Evolutionary conservation across 208 protist genomes (phyloP), one percentile per base, ranked within the genome.

Genomic region (Acanthamoeba royreba): DNA sequence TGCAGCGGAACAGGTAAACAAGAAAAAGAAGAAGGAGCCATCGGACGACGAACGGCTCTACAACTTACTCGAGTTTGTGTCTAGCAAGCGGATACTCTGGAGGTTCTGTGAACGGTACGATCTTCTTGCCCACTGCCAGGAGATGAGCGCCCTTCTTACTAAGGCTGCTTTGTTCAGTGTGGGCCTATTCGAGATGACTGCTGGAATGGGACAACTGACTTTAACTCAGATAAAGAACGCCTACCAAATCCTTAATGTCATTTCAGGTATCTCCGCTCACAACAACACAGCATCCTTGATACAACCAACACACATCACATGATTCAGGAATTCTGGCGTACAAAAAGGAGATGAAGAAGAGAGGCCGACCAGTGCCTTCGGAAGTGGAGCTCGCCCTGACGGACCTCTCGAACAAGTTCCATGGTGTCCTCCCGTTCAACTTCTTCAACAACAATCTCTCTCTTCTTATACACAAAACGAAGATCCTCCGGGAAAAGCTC

Each of bases 361-460:
- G 49, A 55, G 13, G 19, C 19, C 19, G 49, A 19, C 49, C 28
- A 40, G 38, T 79, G 66, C 66, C 66, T 15, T 11, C 66, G 38
- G 38, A 79, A 33, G 38, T 79, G 2, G 66, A 15, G 28, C 35
- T 31, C 19, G 66, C 66, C n/a, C 66, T 33, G 9, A 17, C 7
- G 35, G 28, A 79, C 35, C 77, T 87, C 11, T 87, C 77, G 7
- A 25, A 58, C 77, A 3, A 40, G 77, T 55, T 87, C 22, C 31
- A 87, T 42, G 47, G 77, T 28, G 28, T 87, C n/a, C 42, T 87
- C 31, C 77, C 77, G 25, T 87, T 61, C 77, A n/a, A 87, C 77
- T 25, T 25, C 33, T 22, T 79, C 38, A 79, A 19, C 58, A n/a
- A 2, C 66, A 4, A 7, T 0, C 40, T 46, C 66, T 2, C n/a